Evolutionary conservation across 805 yeast genomes (phyloP), one percentile per base, ranked within the genome.

Genomic region (Ogataea pignaliae): DNA sequence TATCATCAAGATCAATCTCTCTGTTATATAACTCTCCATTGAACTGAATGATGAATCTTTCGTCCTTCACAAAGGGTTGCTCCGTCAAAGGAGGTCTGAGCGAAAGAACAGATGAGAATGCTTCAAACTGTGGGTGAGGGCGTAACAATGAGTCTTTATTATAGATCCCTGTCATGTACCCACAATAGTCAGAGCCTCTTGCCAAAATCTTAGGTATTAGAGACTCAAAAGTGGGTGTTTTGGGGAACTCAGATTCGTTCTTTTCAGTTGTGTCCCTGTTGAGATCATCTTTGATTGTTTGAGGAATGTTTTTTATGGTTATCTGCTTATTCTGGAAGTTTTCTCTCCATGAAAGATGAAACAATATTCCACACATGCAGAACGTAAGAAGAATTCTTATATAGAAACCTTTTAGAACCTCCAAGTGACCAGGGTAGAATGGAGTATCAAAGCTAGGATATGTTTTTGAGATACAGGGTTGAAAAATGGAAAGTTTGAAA

Each of bases 1-100:
- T 29, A 7, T 45, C 44, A 4, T 44, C 64, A 0, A 53, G 49
- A 29, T 68, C 51, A 17, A 84, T 73, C 32, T 74, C 83, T 1
- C 60, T 52, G 50, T 83, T 83, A 61, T 93, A 93, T 10, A 93
- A 64, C 55, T 93, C 97, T 0, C 99, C 99, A 60, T 95, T 93
- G 65, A 85, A 91, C 57, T 88, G 96, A 9, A 95, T 57, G 0
- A 75, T 55, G 40, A 57, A 71, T 53, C 68, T 51, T 37, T 65
- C 50, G 3, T 54, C 59, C 10, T 45, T 53, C 2, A 46, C 51
- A 3, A 80, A 50, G 0, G 98, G 97, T 62, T 93, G 99, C 29
- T 65, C 52, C 0, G 87, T 80, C 53, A 86, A 77, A 0, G 98
- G 98, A 16, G 76, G 73, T 45, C 99, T 70, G 35, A 93, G 64